Conservation (phyloP, 768 basidiomycete species). For the Fomitopsis serialis region DNA sequence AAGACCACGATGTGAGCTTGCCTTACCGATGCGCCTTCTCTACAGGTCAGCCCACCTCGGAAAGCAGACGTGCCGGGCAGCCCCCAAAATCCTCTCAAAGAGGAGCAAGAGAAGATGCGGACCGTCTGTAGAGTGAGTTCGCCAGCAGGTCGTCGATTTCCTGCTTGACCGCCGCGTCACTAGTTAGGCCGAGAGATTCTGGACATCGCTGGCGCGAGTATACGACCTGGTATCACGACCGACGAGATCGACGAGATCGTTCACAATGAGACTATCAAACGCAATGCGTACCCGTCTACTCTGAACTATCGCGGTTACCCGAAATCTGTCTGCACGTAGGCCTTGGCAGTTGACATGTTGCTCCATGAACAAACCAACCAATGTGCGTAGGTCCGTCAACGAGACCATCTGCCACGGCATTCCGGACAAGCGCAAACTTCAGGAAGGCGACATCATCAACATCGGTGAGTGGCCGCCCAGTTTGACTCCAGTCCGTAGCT, state of each 20-base stretch:
- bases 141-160: not conserved
- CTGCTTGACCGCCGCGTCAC: conserved; percentile 1
- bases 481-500: not conserved
- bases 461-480: conserved; percentile 49
- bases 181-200: conserved; percentile 91
- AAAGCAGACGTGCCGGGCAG: conserved; percentile 52
- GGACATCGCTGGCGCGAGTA: conserved; percentile 80
- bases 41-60: conserved; percentile 55
- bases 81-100: conserved; percentile 55
- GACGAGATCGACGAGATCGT: conserved; percentile 93
- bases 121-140: conserved; percentile 71
- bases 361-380: not conserved
- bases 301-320: conserved; percentile 89
- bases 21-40: conserved; percentile 10
- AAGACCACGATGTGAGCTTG: conserved; percentile 24
- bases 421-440: conserved; percentile 77
- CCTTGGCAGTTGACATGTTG: conserved; percentile 13
- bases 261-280: conserved; percentile 85
- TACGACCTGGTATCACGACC: conserved; percentile 91
- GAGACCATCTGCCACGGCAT: conserved; percentile 98
- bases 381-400: conserved; percentile 69
- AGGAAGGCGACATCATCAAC: conserved; percentile 95
- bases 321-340: conserved; percentile 95
- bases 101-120: conserved; percentile 89
- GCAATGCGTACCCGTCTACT: conserved; percentile 91